phyloP scores from a whole-genome alignment of 495 filamentous ascomycete species.

The Aspergillus avenaceus region DNA sequence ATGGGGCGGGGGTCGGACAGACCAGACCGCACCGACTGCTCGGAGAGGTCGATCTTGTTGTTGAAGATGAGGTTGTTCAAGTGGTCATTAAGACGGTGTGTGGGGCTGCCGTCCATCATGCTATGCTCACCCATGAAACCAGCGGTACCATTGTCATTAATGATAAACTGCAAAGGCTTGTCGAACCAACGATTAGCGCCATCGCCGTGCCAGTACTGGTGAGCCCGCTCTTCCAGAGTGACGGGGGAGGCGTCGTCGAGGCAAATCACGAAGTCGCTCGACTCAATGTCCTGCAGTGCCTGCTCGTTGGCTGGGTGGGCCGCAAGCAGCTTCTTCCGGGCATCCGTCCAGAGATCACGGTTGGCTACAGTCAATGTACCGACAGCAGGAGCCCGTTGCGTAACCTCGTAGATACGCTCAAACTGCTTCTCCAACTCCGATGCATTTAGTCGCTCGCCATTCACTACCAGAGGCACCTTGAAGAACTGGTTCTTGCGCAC shows the following conservation, averaged over 20 bases:
- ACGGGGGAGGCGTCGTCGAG: slow-evolving; percentile 90
- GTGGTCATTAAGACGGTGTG: slow-evolving; percentile 92
- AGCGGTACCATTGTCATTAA: slow-evolving; percentile 97
- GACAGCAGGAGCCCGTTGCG: slow-evolving; percentile 64
- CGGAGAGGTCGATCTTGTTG: slow-evolving; percentile 83
- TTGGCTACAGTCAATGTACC: slow-evolving; percentile 88
- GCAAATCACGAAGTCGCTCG: slow-evolving; percentile 87
- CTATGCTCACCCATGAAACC: slow-evolving; percentile 98
- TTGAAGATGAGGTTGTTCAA: slow-evolving; percentile 83
- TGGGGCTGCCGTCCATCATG: slow-evolving; percentile 99
- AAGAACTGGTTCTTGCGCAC: slow-evolving; percentile 96
- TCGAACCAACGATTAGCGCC: slow-evolving; percentile 96
- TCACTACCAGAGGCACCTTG: slow-evolving; percentile 72
- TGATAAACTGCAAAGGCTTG: slow-evolving; percentile 95
- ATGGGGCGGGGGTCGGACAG: slow-evolving; percentile 76
- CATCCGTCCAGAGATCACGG: slow-evolving; percentile 88
- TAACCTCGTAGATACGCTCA: slow-evolving; percentile 74
- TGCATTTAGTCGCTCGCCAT: slow-evolving; percentile 78
- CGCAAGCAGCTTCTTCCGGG: slow-evolving; percentile 69
- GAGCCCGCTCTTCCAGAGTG: slow-evolving; percentile 91
- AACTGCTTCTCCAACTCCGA: slow-evolving; percentile 88
- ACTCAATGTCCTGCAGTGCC: slow-evolving; percentile 77
- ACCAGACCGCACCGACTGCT: slow-evolving; percentile 70
- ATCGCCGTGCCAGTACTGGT: slow-evolving; percentile 98
- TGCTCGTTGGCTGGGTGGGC: slow-evolving; percentile 72